Evolutionary conservation across 2,329 filamentous ascomycete genomes (phyloP).

Genomic region (Elsinoe australis): DNA sequence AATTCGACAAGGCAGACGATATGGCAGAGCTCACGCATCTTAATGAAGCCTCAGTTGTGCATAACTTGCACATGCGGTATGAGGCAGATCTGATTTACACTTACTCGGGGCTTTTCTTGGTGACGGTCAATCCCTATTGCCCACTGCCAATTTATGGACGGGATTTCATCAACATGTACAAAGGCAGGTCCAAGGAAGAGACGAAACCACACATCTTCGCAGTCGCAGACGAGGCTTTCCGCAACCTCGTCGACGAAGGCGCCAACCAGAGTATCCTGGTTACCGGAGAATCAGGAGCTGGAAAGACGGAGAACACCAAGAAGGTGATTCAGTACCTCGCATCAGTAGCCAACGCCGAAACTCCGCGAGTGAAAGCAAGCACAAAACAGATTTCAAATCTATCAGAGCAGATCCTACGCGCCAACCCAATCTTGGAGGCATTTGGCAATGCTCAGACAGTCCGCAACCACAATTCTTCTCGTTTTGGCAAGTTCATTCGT

Average conservation of each 20-base stretch:
- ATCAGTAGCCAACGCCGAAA: slow-evolving; percentile 81
- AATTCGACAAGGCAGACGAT: slow-evolving; percentile 98
- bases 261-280: slow-evolving; percentile 96
- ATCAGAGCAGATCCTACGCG: slow-evolving; percentile 90
- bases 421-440: slow-evolving; percentile 94
- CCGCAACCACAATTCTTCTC: slow-evolving; percentile 94
- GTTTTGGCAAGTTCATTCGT: slow-evolving; percentile 97
- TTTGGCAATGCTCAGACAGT: slow-evolving; percentile 98
- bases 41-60: slow-evolving; percentile 95
- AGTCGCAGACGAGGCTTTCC: slow-evolving; percentile 93
- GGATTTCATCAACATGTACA: slow-evolving; percentile 98
- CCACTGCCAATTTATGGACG: slow-evolving; percentile 89
- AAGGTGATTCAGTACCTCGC: slow-evolving; percentile 99
- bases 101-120: slow-evolving; percentile 92
- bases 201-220: slow-evolving; percentile 96
- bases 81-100: slow-evolving; percentile 94
- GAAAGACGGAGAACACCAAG: slow-evolving; percentile 98
- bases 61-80: slow-evolving; percentile 92
- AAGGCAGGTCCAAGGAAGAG: slow-evolving; percentile 81
- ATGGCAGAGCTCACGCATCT: slow-evolving; percentile 98
- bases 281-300: slow-evolving; percentile 93
- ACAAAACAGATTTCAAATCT: slow-evolving; percentile 69
- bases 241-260: slow-evolving; percentile 90
- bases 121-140: slow-evolving; percentile 95
- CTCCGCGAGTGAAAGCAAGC: slow-evolving; percentile 52